A percentile compares a stretch with the other conserved stretches of the same genome.
phyloP scores from a whole-genome alignment of 164 flowering plant species.

The Annona squamosa region DNA sequence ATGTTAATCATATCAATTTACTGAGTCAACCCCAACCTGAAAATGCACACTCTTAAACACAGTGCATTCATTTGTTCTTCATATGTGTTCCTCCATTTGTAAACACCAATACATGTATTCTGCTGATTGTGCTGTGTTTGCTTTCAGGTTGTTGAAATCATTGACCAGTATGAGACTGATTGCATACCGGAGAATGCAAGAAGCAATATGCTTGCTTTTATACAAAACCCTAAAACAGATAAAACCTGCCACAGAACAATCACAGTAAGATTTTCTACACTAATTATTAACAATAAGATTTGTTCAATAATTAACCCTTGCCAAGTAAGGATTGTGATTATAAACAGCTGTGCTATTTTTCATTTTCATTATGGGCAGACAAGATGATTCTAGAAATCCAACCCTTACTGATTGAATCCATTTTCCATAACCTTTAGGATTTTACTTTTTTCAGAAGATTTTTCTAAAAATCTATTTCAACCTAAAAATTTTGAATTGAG shows the following conservation, averaged over 20 bases:
- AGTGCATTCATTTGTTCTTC: not conserved
- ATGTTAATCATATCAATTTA: not conserved
- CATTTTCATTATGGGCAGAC: not conserved
- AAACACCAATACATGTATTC: not conserved
- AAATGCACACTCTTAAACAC: not conserved
- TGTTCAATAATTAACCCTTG: not conserved
- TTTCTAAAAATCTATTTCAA: too few species aligned
- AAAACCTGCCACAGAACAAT: slow-evolving; percentile 54
- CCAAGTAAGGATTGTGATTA: not conserved
- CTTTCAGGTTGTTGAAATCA: slow-evolving; percentile 74
- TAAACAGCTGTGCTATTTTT: not conserved
- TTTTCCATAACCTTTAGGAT: too few species aligned
- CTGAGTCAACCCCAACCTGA: not conserved
- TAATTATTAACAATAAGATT: too few species aligned
- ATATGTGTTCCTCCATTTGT: not conserved
- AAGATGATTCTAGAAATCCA: too few species aligned
- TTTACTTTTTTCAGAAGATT: too few species aligned
- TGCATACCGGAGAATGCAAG: slow-evolving; percentile 50
- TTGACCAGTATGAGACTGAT: slow-evolving; percentile 65
- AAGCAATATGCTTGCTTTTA: slow-evolving; percentile 41
- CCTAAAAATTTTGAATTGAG: too few species aligned
- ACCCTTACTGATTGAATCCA: too few species aligned
- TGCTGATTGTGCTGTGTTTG: slow-evolving; percentile 3
- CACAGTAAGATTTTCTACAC: slow-evolving; percentile 30
- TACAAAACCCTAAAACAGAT: slow-evolving; percentile 32